Evolutionary conservation across 1,284 basidiomycete genomes (phyloP).

Genomic region (Taiwanofungus camphoratus): DNA sequence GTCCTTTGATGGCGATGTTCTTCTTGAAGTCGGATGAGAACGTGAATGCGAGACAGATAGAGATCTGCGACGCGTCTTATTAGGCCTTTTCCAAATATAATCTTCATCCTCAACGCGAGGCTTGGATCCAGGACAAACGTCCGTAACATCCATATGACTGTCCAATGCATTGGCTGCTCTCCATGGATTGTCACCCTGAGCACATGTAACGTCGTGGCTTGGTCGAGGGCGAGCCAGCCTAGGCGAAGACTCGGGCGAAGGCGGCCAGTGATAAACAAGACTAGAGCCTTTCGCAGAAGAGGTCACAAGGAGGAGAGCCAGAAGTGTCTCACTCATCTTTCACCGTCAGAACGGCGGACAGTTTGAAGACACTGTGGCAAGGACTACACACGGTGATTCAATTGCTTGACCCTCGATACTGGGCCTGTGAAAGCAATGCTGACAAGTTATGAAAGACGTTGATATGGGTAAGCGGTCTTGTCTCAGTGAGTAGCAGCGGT

Average conservation of each 20-base stretch:
- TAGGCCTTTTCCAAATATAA: slow-evolving; percentile 30
- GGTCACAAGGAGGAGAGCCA: slow-evolving; percentile 68
- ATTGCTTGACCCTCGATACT: background rate
- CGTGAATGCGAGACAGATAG: slow-evolving; percentile 24
- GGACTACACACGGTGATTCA: slow-evolving; percentile 2
- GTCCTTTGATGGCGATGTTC: slow-evolving; percentile 27
- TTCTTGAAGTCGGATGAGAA: slow-evolving; percentile 26
- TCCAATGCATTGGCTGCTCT: slow-evolving; percentile 45
- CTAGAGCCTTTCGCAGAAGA: slow-evolving; percentile 70
- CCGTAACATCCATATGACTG: slow-evolving; percentile 14
- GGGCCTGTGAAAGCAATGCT: no score
- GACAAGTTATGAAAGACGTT: no score
- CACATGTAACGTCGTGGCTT: slow-evolving; percentile 35
- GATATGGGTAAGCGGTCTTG: no score
- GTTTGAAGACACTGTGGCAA: background rate
- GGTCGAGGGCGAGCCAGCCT: slow-evolving; percentile 62
- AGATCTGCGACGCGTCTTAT: slow-evolving; percentile 21
- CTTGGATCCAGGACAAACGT: slow-evolving; percentile 4
- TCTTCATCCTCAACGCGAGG: slow-evolving; percentile 14
- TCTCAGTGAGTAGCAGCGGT: no score
- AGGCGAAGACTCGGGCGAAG: slow-evolving; percentile 47
- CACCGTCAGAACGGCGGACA: background rate
- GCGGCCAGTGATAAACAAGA: slow-evolving; percentile 73
- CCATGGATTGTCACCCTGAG: slow-evolving; percentile 67
- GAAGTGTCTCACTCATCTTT: slow-evolving; percentile 48